Base-by-base conservation (phyloP, 306 rosid species). In the Acacia melanoxylon region DNA sequence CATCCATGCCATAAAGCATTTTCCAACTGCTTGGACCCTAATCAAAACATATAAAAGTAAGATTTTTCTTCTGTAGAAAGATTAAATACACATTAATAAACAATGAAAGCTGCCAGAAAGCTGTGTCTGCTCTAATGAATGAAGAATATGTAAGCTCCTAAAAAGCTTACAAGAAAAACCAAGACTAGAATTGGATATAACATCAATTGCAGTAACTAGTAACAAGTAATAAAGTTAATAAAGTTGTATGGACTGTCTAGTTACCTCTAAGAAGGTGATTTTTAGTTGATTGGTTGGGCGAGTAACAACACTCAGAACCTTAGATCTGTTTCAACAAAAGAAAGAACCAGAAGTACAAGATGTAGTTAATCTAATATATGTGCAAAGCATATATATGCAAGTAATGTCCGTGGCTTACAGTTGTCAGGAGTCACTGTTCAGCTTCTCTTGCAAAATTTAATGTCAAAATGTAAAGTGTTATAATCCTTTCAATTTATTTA, bases 1-100 rank as follows among this genome's bases (percentile, higher is more conserved):
- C 66, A 86, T 95, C 99, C 99, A 95, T 95, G 83, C 99, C 99
- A 86, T 93, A 93, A 46, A 93, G 92, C 98, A 95, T 93, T 84
- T 87, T 90, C 95, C 97, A 93, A 51, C 71, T 88, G 78, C 73
- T 82, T 69, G 88, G 93, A 74, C 98, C 97, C 99, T 95, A 78
- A 85, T 31, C 22, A 65, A 88, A 79, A 46, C 80, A 76, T 37
- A 81, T 68, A 82, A 37, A 81, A 44, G 10, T 48, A 52, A 44
- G n/a, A 16, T 49, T 27, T 19, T 72, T 74, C 66, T 69, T 54
- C 68, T 46, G 35, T 62, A 76, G 40, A 71, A 61, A 74, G 54
- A 35, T 8, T 62, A 61, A n/a, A 78, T 10, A 77, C 11, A 67
- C 16, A 41, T 70, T 42, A 2, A 68, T 29, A 40, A 56, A 20